Conservation (phyloP, 495 filamentous ascomycete genomes). For the Endocarpon pusillum region DNA sequence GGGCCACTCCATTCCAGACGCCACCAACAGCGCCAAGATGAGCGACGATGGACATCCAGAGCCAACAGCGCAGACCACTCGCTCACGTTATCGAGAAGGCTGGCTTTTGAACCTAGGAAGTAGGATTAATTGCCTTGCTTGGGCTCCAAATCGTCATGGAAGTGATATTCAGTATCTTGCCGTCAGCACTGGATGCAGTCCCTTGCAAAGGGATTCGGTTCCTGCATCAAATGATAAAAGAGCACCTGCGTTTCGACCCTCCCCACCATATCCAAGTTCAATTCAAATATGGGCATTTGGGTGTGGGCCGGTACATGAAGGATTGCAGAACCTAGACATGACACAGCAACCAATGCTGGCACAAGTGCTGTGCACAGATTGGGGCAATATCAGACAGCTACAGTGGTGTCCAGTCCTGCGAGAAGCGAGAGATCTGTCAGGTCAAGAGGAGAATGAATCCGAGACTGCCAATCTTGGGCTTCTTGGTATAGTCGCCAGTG, state of each 20-base stretch:
- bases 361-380: constrained; percentile 41
- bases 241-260: constrained; percentile 30
- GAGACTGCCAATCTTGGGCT: constrained; percentile 38
- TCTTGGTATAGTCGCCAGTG: constrained; percentile 42
- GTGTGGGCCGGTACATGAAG: constrained; percentile 13
- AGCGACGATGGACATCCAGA: no score
- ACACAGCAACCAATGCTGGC: constrained; percentile 21
- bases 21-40: no score
- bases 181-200: constrained; percentile 24
- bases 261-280: constrained; percentile 26
- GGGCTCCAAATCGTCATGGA: constrained; percentile 36
- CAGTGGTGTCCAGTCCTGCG: constrained; percentile 44
- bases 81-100: constrained; percentile 27
- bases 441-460: constrained; percentile 18
- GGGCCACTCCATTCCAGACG: no score
- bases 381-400: constrained; percentile 42
- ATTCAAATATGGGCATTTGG: constrained; percentile 45
- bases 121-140: constrained; percentile 34
- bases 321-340: constrained; percentile 23
- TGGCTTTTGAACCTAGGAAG: constrained; percentile 41
- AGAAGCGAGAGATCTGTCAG: constrained; percentile 14
- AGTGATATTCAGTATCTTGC: constrained; percentile 36
- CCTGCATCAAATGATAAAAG: constrained; percentile 12
- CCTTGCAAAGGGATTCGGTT: constrained; percentile 17
- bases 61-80: no score